phyloP scores from a whole-genome alignment of 1,139 yeast genomes.

The Diutina siamensis region DNA sequence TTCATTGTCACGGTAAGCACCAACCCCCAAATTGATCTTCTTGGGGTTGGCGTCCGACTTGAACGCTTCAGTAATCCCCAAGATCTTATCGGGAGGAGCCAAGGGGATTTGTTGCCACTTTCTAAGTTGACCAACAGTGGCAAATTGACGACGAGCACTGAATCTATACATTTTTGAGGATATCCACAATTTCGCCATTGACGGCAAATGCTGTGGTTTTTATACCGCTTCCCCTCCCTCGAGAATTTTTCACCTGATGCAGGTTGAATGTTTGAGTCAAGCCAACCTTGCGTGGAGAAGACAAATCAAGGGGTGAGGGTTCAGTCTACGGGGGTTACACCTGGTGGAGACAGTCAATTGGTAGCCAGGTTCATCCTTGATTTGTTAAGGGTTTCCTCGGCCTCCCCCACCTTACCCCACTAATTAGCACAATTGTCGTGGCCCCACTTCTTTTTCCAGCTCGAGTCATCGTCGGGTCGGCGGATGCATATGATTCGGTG shows the following conservation, averaged over 20 bases:
- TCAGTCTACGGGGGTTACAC: too few relatives aligned
- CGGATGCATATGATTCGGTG: conserved; percentile 4
- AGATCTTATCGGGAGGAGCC: conserved; percentile 66
- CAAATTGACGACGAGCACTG: conserved; percentile 2
- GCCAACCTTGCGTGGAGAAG: neutral
- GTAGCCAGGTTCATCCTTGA: too few relatives aligned
- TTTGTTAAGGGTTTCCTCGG: too few relatives aligned
- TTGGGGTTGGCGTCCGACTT: conserved; percentile 27
- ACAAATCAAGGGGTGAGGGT: too few relatives aligned
- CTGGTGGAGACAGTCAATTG: too few relatives aligned
- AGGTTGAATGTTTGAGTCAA: neutral
- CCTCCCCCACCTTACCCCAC: neutral
- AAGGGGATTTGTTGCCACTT: conserved; percentile 39
- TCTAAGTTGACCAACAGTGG: conserved; percentile 1
- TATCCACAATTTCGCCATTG: neutral
- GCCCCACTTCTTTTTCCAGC: neutral
- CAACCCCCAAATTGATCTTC: conserved; percentile 40
- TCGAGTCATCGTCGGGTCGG: conserved; percentile 5
- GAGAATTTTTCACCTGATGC: conserved; percentile 1
- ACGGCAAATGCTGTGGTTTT: neutral
- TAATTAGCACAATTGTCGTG: neutral
- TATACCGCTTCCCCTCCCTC: neutral
- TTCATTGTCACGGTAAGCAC: conserved; percentile 37
- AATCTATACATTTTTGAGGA: neutral
- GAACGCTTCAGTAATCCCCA: conserved; percentile 52